Conservation (phyloP, 169 alveolate genomes). For the Plasmodium malariae region DNA sequence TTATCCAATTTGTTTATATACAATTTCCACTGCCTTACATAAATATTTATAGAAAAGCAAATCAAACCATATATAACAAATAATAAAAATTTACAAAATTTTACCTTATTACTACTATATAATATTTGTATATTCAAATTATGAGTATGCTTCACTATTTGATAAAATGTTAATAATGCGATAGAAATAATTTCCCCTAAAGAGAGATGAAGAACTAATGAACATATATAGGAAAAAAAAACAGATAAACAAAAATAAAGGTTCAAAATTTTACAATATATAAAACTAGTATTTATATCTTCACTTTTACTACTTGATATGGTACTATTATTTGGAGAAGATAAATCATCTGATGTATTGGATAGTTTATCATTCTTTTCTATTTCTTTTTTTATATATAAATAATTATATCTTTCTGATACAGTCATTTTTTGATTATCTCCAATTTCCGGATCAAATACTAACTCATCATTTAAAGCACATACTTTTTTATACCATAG, state of each 20-base stretch:
- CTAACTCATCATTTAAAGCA: constrained; percentile 37
- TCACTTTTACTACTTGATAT: constrained; percentile 66
- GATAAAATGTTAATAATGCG: constrained; percentile 47
- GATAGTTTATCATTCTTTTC: constrained; percentile 50
- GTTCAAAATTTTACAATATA: constrained; percentile 25
- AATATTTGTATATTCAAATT: constrained; percentile 31
- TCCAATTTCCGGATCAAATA: constrained; percentile 16
- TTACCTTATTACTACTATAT: constrained; percentile 11
- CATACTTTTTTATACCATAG: constrained; percentile 19
- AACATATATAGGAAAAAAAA: constrained; percentile 23
- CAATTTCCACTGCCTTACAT: constrained; percentile 39
- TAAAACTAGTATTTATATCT: constrained; percentile 52
- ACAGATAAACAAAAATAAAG: constrained; percentile 47
- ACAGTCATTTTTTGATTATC: constrained; percentile 41
- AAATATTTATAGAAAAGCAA: constrained; percentile 54
- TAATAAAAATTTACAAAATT: constrained; percentile 33
- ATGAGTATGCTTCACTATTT: constrained; percentile 53
- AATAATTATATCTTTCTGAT: constrained; percentile 47
- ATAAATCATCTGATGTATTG: constrained; percentile 63
- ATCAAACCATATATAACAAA: constrained; percentile 19
- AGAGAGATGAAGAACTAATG: constrained; percentile 37
- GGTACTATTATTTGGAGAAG: constrained; percentile 36
- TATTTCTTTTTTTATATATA: constrained; percentile 50
- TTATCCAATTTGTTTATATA: constrained; percentile 22
- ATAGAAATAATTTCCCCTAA: constrained; percentile 63